Evolutionary conservation across 257 asterid species (phyloP).

Genomic region (Salvia splendens): DNA sequence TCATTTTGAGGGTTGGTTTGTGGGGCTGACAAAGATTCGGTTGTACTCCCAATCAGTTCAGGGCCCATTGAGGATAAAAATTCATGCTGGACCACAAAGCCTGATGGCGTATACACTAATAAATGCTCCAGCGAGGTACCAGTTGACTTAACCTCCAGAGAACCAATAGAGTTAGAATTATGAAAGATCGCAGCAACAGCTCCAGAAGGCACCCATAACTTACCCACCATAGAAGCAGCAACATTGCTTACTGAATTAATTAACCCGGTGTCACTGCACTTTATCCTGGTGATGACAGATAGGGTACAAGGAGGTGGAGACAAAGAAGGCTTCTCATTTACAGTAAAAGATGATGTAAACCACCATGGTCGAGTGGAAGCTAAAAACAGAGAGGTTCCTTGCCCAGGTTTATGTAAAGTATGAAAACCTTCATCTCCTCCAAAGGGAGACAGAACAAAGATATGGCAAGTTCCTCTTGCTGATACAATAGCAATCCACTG

Average conservation of each 20-base stretch:
- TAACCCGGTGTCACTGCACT: conserved; percentile 55
- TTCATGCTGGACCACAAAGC: conserved; percentile 71
- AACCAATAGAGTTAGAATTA: conserved; percentile 45
- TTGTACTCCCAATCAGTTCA: conserved; percentile 44
- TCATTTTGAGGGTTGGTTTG: conserved; percentile 52
- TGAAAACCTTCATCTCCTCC: conserved; percentile 59
- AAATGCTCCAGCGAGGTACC: conserved; percentile 55
- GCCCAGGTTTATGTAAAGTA: conserved; percentile 41
- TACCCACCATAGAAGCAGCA: conserved; percentile 64
- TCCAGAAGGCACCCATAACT: conserved; percentile 60
- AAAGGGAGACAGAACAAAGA: conserved; percentile 62
- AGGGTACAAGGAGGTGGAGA: conserved; percentile 63
- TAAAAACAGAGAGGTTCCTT: conserved; percentile 40
- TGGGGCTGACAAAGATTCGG: conserved; percentile 39
- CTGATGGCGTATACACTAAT: conserved; percentile 66
- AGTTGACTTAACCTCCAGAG: conserved; percentile 42
- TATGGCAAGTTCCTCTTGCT: conserved; percentile 70
- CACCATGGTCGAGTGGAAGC: conserved; percentile 63
- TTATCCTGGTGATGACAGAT: conserved; percentile 57
- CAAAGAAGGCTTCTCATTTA: conserved; percentile 48
- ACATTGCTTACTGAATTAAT: conserved; percentile 61
- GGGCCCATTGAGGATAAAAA: conserved; percentile 44
- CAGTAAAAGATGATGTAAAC: conserved; percentile 54
- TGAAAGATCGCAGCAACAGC: conserved; percentile 68
- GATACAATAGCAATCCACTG: conserved; percentile 72